Conservation (phyloP, 1,284 basidiomycete genomes). For the Ganoderma sinense region DNA sequence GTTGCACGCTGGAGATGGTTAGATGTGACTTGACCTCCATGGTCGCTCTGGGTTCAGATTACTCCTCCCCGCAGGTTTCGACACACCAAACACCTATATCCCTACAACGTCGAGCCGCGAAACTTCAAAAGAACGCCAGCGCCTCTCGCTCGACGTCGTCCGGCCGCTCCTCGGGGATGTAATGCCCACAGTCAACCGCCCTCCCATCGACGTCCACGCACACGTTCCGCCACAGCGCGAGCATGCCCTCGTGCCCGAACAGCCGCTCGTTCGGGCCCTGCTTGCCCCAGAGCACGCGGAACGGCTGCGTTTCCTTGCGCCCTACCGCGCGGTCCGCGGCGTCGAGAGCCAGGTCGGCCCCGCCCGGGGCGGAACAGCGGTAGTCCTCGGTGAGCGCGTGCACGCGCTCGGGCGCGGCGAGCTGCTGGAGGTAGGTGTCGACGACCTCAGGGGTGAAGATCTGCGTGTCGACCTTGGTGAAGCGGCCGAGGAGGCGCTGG, state of each 20-base stretch:
- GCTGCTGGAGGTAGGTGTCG: neutral
- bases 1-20: too few species aligned
- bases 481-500: neutral
- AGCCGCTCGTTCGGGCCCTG: neutral
- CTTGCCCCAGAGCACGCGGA: constrained; percentile 2
- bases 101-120: constrained; percentile 66
- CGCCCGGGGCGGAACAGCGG: constrained; percentile 1
- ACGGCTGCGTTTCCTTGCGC: neutral
- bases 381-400: neutral
- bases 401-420: neutral
- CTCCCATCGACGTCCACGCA: neutral
- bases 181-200: constrained; percentile 1
- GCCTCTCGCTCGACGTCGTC: constrained; percentile 50
- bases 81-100: too few species aligned
- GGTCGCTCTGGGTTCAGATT: too few species aligned
- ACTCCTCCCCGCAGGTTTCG: too few species aligned
- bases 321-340: neutral
- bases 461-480: neutral
- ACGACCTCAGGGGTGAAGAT: neutral
- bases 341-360: constrained; percentile 1
- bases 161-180: neutral
- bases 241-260: constrained; percentile 1
- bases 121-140: constrained; percentile 49
- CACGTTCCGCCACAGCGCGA: neutral
- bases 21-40: too few species aligned